Evolutionary conservation across 805 yeast species (phyloP).

Genomic region (Hanseniaspora thailandica): DNA sequence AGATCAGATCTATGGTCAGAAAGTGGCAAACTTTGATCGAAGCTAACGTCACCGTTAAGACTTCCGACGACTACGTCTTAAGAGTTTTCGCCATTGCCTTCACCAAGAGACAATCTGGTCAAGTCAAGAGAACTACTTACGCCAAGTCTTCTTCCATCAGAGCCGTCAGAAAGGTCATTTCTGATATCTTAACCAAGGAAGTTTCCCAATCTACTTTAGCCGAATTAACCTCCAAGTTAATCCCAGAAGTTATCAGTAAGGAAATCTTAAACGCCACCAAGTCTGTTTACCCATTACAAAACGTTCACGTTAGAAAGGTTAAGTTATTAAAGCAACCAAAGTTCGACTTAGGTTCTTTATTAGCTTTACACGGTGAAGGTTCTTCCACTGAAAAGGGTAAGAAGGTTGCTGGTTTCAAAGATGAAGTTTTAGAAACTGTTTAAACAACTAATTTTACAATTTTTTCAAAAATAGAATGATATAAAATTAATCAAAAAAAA

Average conservation of each 20-base stretch:
- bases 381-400: conserved; percentile 88
- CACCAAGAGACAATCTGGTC: conserved; percentile 96
- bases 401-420: conserved; percentile 96
- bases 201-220: conserved; percentile 89
- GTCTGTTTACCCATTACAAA: conserved; percentile 92
- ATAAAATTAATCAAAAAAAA: not conserved
- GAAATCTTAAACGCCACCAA: conserved; percentile 95
- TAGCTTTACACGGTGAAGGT: conserved; percentile 95
- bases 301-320: conserved; percentile 97
- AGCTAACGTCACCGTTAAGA: conserved; percentile 96
- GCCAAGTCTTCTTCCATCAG: conserved; percentile 97
- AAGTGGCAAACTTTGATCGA: conserved; percentile 98
- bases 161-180: conserved; percentile 93
- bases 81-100: conserved; percentile 95
- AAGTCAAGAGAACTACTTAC: conserved; percentile 92
- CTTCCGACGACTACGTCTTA: conserved; percentile 92
- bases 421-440: conserved; percentile 94
- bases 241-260: conserved; percentile 97
- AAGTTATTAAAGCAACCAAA: conserved; percentile 97
- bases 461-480: not conserved
- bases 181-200: conserved; percentile 92
- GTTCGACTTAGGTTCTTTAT: conserved; percentile 92
- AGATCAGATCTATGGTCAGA: conserved; percentile 94
- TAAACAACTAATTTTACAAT: conserved; percentile 33
- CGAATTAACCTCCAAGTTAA: conserved; percentile 92